A percentile compares a stretch with the other conserved stretches of the same genome.
phyloP scores from a whole-genome alignment of 371 early-diverging fungal genomes.

The Mucor indicus region DNA sequence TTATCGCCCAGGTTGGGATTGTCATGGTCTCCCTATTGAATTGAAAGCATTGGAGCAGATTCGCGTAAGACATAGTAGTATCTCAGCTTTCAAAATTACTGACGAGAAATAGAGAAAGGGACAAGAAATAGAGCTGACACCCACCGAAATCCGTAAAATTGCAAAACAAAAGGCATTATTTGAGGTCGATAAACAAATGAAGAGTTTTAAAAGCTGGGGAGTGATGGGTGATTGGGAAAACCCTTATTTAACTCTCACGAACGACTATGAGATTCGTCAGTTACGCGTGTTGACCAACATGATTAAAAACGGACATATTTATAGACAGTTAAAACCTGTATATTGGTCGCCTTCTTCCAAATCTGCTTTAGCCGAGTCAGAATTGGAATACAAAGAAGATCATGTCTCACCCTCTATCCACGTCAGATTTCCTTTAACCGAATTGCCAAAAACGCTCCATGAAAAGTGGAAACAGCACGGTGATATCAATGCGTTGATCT shows the following conservation, averaged over 20 bases:
- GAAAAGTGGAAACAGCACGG: constrained; percentile 21
- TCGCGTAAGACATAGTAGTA: constrained; percentile 28
- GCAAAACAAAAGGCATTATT: constrained; percentile 69
- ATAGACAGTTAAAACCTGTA: constrained; percentile 81
- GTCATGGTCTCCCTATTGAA: constrained; percentile 97
- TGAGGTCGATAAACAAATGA: constrained; percentile 68
- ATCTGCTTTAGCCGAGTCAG: constrained; percentile 92
- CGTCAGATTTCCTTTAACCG: constrained; percentile 56
- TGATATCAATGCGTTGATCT: constrained; percentile 64
- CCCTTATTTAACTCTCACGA: constrained; percentile 74
- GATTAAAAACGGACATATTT: constrained; percentile 70
- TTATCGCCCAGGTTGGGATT: constrained; percentile 96
- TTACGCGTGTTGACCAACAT: constrained; percentile 75
- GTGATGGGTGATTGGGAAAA: constrained; percentile 87
- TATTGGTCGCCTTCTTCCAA: constrained; percentile 93
- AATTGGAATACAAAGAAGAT: constrained; percentile 86
- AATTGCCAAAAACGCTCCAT: constrained; percentile 18
- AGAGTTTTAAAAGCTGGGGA: constrained; percentile 69
- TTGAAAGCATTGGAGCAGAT: constrained; percentile 80
- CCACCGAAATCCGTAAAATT: constrained; percentile 63
- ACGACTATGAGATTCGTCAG: constrained; percentile 78
- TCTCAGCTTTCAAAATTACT: not conserved
- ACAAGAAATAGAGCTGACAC: constrained; percentile 33
- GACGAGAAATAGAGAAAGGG: constrained; percentile 24
- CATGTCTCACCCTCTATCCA: constrained; percentile 77